Evolutionary conservation across 2,329 filamentous ascomycete species (phyloP).

Genomic region (Colletotrichum spinosum): DNA sequence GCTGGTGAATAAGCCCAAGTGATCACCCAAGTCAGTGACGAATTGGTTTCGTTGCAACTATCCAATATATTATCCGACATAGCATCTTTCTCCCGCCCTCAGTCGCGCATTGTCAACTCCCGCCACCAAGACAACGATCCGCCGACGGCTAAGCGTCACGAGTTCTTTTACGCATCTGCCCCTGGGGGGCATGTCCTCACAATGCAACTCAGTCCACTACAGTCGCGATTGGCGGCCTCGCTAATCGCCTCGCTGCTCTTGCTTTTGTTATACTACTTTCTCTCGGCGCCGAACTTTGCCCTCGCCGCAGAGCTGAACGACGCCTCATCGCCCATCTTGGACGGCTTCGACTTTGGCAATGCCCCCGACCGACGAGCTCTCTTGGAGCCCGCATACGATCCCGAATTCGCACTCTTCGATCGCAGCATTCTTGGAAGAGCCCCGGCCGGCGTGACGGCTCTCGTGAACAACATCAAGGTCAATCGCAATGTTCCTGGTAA

Average conservation of each 20-base stretch:
- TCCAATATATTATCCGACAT: background rate
- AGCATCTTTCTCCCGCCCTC: background rate
- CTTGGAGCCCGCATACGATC: slow-evolving; percentile 60
- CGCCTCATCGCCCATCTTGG: slow-evolving; percentile 39
- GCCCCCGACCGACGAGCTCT: slow-evolving; percentile 38
- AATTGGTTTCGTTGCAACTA: slow-evolving; percentile 18
- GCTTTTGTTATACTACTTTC: slow-evolving; percentile 69
- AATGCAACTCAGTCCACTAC: slow-evolving; percentile 75
- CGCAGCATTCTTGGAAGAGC: slow-evolving; percentile 73
- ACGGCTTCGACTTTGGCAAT: slow-evolving; percentile 39
- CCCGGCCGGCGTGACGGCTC: slow-evolving; percentile 60
- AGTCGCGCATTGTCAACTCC: too few relatives aligned
- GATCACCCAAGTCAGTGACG: slow-evolving; percentile 16
- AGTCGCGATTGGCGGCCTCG: slow-evolving; percentile 78
- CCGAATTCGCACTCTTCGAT: slow-evolving; percentile 71
- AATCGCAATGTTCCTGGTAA: slow-evolving; percentile 72
- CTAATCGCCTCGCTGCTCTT: slow-evolving; percentile 70
- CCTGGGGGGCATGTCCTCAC: slow-evolving; percentile 56
- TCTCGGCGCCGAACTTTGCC: slow-evolving; percentile 70
- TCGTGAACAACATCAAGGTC: slow-evolving; percentile 73
- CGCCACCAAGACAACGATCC: background rate
- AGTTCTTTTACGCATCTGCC: slow-evolving; percentile 40
- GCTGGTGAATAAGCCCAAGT: slow-evolving; percentile 20
- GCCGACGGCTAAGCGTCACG: slow-evolving; percentile 13
- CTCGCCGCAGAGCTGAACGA: slow-evolving; percentile 67